Percentiles rank a stretch among this genome's conserved stretches.
Conservation (phyloP, 257 asterid genomes). For the Orobanche coerulescens region DNA sequence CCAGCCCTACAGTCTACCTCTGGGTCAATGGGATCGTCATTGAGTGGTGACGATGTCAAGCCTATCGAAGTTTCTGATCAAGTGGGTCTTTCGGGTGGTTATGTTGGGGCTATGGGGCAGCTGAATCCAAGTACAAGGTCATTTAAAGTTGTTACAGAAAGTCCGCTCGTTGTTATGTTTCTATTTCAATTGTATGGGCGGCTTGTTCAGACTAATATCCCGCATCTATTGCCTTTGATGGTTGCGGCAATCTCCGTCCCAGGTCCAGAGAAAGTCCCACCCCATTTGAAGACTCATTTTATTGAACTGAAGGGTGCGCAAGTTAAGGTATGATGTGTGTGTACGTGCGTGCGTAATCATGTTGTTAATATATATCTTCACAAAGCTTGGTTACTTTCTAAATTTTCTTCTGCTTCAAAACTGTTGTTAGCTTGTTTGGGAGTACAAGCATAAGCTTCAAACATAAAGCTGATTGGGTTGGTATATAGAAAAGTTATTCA, state of each 20-base stretch:
- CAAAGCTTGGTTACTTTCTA: conserved; percentile 19
- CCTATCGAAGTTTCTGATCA: conserved; percentile 74
- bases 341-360: background rate
- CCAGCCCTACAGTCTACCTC: conserved; percentile 57
- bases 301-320: conserved; percentile 94
- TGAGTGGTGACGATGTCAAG: conserved; percentile 80
- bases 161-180: conserved; percentile 98
- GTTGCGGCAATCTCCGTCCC: conserved; percentile 92
- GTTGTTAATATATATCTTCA: background rate
- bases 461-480: background rate
- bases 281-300: conserved; percentile 81
- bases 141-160: conserved; percentile 94
- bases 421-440: conserved; percentile 2
- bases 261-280: conserved; percentile 90
- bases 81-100: conserved; percentile 53
- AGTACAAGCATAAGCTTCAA: background rate
- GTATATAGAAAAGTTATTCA: background rate
- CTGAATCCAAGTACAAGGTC: conserved; percentile 98
- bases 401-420: conserved; percentile 8
- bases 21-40: conserved; percentile 49
- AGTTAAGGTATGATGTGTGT: conserved; percentile 60
- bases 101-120: conserved; percentile 59
- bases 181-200: conserved; percentile 89
- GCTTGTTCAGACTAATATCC: conserved; percentile 97
- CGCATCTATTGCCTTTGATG: conserved; percentile 89